Conservation (phyloP, 495 filamentous ascomycete species). For the Cudoniella acicularis region DNA sequence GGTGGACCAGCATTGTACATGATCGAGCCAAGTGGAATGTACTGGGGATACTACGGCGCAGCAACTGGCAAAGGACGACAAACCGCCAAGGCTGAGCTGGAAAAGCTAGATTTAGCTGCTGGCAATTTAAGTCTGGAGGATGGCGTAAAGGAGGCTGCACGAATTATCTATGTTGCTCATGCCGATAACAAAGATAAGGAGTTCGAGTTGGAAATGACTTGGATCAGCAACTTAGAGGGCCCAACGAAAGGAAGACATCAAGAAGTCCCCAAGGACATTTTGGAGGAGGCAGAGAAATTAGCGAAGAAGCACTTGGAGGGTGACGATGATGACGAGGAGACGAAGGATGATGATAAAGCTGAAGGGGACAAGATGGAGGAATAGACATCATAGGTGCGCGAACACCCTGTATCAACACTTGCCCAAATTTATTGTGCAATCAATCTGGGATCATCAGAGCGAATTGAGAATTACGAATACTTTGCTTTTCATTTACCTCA, state of each 20-base stretch:
- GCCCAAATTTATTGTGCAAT: constrained; percentile 9
- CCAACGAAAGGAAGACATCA: constrained; percentile 89
- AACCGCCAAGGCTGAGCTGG: constrained; percentile 92
- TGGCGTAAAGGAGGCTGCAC: constrained; percentile 91
- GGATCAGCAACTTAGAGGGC: constrained; percentile 78
- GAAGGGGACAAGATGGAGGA: constrained; percentile 72
- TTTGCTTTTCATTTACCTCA: neutral
- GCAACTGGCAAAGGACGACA: constrained; percentile 95
- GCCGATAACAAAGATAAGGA: constrained; percentile 98
- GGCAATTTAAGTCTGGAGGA: constrained; percentile 73
- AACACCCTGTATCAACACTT: constrained; percentile 24
- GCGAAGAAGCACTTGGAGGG: constrained; percentile 74
- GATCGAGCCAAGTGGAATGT: constrained; percentile 94
- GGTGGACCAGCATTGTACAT: constrained; percentile 95
- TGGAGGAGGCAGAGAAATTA: constrained; percentile 84
- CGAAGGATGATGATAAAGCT: constrained; percentile 40
- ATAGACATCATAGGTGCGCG: constrained; percentile 37
- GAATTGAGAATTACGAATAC: neutral
- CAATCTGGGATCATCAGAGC: neutral
- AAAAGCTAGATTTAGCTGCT: constrained; percentile 88
- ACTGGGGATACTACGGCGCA: constrained; percentile 98
- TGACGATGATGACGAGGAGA: constrained; percentile 68
- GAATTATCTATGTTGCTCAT: constrained; percentile 94
- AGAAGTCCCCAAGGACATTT: constrained; percentile 82
- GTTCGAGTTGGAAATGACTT: constrained; percentile 98